phyloP scores from a whole-genome alignment of 257 asterid species.

The Fraxinus americana region DNA sequence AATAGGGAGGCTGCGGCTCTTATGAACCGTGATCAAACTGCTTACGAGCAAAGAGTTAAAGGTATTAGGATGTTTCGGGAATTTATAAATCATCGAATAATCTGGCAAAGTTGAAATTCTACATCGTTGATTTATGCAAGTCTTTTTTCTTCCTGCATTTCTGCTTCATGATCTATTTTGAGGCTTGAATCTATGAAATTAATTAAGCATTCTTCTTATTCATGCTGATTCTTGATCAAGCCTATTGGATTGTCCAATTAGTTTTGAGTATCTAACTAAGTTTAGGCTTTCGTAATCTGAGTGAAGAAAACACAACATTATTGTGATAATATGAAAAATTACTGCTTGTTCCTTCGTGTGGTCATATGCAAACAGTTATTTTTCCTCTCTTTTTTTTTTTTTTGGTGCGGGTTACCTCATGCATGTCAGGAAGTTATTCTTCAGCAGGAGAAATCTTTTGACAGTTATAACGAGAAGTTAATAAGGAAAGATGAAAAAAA shows the following conservation, averaged over 20 bases:
- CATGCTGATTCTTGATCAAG: neutral
- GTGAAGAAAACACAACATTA: neutral
- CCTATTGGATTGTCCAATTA: too few relatives aligned
- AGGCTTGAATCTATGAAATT: neutral
- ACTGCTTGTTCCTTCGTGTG: too few relatives aligned
- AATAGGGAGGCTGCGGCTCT: conserved; percentile 97
- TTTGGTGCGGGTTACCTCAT: neutral
- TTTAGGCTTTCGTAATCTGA: neutral
- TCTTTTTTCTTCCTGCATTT: neutral
- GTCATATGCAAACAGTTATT: neutral
- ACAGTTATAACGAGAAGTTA: neutral
- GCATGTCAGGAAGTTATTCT: neutral
- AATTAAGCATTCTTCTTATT: too few relatives aligned
- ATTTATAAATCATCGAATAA: neutral
- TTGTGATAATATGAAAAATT: neutral
- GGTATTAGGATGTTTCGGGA: conserved; percentile 43
- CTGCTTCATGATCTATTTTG: neutral
- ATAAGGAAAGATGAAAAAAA: neutral
- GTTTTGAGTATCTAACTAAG: too few relatives aligned
- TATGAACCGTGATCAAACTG: conserved; percentile 86
- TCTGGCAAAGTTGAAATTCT: neutral
- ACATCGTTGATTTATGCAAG: neutral
- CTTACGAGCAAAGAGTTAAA: conserved; percentile 84
- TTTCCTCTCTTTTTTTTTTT: too few relatives aligned
- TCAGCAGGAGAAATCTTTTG: neutral